These are phyloP conservation scores for Talaromyces albobiverticillius DNA, from an alignment of 2,329 filamentous ascomycete species.

Conservation along the genomic window DNA sequence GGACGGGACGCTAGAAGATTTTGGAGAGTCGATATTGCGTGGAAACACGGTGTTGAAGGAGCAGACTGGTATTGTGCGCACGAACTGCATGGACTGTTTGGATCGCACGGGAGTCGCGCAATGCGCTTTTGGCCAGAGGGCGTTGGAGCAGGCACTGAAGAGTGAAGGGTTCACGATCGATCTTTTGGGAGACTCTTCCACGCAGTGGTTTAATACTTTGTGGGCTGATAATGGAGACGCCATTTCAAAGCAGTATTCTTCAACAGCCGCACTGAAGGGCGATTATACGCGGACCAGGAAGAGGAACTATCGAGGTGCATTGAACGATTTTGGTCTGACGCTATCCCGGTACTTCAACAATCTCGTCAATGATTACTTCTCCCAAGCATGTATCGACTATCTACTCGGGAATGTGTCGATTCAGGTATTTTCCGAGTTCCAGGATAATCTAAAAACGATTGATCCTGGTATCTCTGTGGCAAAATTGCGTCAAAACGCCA, in stretches of 20 bases:
- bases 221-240: slow-evolving; percentile 99
- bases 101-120: slow-evolving; percentile 96
- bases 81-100: slow-evolving; percentile 98
- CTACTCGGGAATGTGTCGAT: slow-evolving; percentile 83
- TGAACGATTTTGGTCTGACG: slow-evolving; percentile 88
- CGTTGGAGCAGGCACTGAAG: slow-evolving; percentile 75
- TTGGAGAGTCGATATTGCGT: slow-evolving; percentile 66
- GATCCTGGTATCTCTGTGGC: slow-evolving; percentile 86
- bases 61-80: slow-evolving; percentile 79
- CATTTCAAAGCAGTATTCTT: slow-evolving; percentile 92
- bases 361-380: slow-evolving; percentile 96
- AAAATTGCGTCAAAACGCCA: slow-evolving; percentile 81
- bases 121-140: slow-evolving; percentile 80
- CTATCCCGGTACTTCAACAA: slow-evolving; percentile 74
- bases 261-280: slow-evolving; percentile 91
- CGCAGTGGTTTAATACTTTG: slow-evolving; percentile 89
- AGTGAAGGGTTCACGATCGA: slow-evolving; percentile 73
- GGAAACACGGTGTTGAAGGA: slow-evolving; percentile 39
- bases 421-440: slow-evolving; percentile 88
- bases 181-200: slow-evolving; percentile 71
- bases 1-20: slow-evolving; percentile 62
- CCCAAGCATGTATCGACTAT: slow-evolving; percentile 92
- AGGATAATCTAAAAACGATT: slow-evolving; percentile 85
- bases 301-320: slow-evolving; percentile 82
- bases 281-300: slow-evolving; percentile 92